These are phyloP conservation scores for Chlorociboria aeruginascens DNA, from an alignment of 495 filamentous ascomycete genomes.

Conservation along the genomic window DNA sequence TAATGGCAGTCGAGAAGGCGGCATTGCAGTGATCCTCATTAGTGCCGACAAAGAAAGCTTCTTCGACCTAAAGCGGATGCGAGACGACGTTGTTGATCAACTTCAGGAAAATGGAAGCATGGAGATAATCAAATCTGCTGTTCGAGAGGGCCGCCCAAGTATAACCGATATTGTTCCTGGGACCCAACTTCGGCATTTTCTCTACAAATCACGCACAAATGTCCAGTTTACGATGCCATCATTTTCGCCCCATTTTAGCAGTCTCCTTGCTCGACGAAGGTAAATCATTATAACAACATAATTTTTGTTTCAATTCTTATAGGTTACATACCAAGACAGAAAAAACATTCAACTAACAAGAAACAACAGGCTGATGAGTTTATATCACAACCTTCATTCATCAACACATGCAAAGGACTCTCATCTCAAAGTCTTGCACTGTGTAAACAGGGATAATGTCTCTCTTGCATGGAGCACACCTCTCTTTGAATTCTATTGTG, in stretches of 20 bases:
- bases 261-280: slow-evolving; percentile 52
- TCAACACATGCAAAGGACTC: slow-evolving; percentile 70
- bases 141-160: slow-evolving; percentile 54
- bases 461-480: slow-evolving; percentile 86
- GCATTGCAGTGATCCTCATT: slow-evolving; percentile 85
- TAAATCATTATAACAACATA: slow-evolving; percentile 18
- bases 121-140: slow-evolving; percentile 59
- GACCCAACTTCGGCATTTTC: slow-evolving; percentile 73
- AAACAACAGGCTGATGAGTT: slow-evolving; percentile 51
- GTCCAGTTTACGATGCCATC: slow-evolving; percentile 92
- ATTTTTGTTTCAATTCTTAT: not conserved
- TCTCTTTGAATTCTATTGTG: slow-evolving; percentile 84
- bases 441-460: slow-evolving; percentile 56
- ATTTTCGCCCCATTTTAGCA: slow-evolving; percentile 59
- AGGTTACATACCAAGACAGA: not conserved
- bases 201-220: slow-evolving; percentile 87
- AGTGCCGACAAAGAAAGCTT: slow-evolving; percentile 88
- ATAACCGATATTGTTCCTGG: slow-evolving; percentile 67
- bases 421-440: slow-evolving; percentile 76
- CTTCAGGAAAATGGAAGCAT: slow-evolving; percentile 67
- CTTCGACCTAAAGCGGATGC: slow-evolving; percentile 78
- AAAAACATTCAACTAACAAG: slow-evolving; percentile 1
- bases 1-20: slow-evolving; percentile 37
- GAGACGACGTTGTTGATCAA: slow-evolving; percentile 62
- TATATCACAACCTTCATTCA: slow-evolving; percentile 77